Evolutionary conservation across 441 rosid species (phyloP), one percentile per base, ranked within the genome.

Genomic region (Isatis lusitanica): DNA sequence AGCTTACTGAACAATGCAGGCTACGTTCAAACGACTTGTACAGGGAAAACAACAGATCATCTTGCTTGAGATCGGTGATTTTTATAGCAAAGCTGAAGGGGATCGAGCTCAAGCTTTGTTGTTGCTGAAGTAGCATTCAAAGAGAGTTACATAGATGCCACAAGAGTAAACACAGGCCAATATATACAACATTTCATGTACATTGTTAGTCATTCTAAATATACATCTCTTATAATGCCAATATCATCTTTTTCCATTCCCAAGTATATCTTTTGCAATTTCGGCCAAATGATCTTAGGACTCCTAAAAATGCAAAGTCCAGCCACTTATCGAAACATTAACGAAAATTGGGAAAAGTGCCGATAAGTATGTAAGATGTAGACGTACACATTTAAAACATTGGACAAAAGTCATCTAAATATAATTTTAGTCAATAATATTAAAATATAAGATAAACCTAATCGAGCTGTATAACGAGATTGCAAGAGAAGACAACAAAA

Each of bases 1-100:
- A 90, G 93, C 80, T 82, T 78, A 17, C 75, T 90, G 76, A 77
- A 18, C 63, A 75, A 78, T 30, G 79, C 87, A 3, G 74, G 81
- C 38, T 86, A 84, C 59, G 83, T 81, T 57, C 81, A 91, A 3
- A 68, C 73, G 0, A 50, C 81, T 26, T 74, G 64, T 80, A 85
- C 83, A 42, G 79, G 79, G 46, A 82, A 87, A 71, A 78, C 84
- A 10, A 79, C 93, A 16, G 43, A 76, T 69, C 83, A 63, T 59
- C 63, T 38, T 64, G 68, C 76, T 66, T 77, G 68, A 71, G 28
- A 76, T 50, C n/a, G n/a, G 53, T 76, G 38, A 35, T 63, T 70
- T 63, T 70, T 50, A 30, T 7, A 38, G 61, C n/a, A 46, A 13
- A 70, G 51, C 52, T 46, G 30, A 69, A 75, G 59, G 21, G 46